Conservation (phyloP, 2,329 filamentous ascomycete species). For the Samsoniella hepiali region DNA sequence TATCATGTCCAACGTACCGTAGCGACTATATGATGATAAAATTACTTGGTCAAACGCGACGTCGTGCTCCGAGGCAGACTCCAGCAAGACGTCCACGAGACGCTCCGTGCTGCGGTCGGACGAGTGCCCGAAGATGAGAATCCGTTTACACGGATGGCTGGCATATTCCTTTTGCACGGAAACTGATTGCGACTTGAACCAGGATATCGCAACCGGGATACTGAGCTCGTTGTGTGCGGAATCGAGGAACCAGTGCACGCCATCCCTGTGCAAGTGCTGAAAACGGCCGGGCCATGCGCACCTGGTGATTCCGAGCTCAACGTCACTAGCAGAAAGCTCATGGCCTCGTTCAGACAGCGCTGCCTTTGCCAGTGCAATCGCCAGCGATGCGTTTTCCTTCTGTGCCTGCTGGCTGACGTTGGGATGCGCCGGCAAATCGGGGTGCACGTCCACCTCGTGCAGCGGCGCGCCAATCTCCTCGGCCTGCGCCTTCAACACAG, state of each 20-base stretch:
- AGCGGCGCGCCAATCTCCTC: constrained; percentile 31
- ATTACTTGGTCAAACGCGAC: neutral
- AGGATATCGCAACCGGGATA: neutral
- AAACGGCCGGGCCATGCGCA: constrained; percentile 14
- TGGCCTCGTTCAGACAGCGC: neutral
- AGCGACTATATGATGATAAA: constrained; percentile 2
- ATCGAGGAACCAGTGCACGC: constrained; percentile 12
- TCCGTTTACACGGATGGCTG: neutral
- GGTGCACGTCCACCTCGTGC: constrained; percentile 25
- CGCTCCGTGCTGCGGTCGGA: constrained; percentile 8
- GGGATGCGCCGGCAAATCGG: neutral
- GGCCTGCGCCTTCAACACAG: constrained; percentile 36
- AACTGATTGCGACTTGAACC: neutral
- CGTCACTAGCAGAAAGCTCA: constrained; percentile 1
- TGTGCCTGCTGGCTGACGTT: constrained; percentile 3
- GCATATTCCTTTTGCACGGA: neutral
- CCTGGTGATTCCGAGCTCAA: neutral
- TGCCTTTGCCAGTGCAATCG: constrained; percentile 4
- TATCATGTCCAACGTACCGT: neutral
- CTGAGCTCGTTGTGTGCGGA: constrained; percentile 14
- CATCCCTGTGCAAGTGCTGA: constrained; percentile 4
- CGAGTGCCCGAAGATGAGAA: constrained; percentile 3
- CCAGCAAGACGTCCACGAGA: neutral
- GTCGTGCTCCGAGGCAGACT: neutral
- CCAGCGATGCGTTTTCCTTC: constrained; percentile 18